Evolutionary conservation across 352 stramenopile genomes (phyloP).

Genomic region (Phytophthora megakarya): DNA sequence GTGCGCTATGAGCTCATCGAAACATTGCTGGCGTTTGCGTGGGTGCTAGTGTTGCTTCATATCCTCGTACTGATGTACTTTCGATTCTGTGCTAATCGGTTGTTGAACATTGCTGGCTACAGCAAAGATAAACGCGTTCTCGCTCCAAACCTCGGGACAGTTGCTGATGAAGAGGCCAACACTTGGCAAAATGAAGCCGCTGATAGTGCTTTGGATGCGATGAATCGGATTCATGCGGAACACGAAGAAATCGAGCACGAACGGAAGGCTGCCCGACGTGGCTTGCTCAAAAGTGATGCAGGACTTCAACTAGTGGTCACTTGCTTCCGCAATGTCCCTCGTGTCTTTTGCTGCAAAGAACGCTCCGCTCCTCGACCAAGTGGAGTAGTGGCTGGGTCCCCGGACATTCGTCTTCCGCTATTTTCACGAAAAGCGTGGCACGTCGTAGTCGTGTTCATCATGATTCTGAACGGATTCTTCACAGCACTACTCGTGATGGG

Average conservation of each 20-base stretch:
- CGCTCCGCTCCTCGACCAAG: background rate
- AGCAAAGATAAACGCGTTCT: slow-evolving; percentile 11
- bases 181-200: slow-evolving; percentile 28
- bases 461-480: slow-evolving; percentile 73
- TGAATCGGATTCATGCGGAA: slow-evolving; percentile 26
- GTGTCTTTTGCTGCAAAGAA: slow-evolving; percentile 17
- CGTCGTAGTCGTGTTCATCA: slow-evolving; percentile 55
- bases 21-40: slow-evolving; percentile 38
- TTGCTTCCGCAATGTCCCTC: slow-evolving; percentile 13
- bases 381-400: slow-evolving; percentile 12
- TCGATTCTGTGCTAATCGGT: slow-evolving; percentile 27
- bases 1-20: slow-evolving; percentile 37
- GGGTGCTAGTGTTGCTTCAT: slow-evolving; percentile 37
- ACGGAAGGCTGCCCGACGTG: slow-evolving; percentile 1
- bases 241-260: slow-evolving; percentile 29
- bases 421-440: slow-evolving; percentile 74
- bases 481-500: slow-evolving; percentile 62
- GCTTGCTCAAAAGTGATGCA: slow-evolving; percentile 15
- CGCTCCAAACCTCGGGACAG: background rate
- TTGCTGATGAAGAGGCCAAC: slow-evolving; percentile 24
- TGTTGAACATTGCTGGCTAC: slow-evolving; percentile 43
- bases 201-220: slow-evolving; percentile 20
- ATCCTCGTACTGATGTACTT: slow-evolving; percentile 51
- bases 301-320: slow-evolving; percentile 28
- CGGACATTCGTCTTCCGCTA: slow-evolving; percentile 30